These are phyloP conservation scores for Blastobotrys americana DNA, from an alignment of 805 yeast genomes.

Conservation along the genomic window DNA sequence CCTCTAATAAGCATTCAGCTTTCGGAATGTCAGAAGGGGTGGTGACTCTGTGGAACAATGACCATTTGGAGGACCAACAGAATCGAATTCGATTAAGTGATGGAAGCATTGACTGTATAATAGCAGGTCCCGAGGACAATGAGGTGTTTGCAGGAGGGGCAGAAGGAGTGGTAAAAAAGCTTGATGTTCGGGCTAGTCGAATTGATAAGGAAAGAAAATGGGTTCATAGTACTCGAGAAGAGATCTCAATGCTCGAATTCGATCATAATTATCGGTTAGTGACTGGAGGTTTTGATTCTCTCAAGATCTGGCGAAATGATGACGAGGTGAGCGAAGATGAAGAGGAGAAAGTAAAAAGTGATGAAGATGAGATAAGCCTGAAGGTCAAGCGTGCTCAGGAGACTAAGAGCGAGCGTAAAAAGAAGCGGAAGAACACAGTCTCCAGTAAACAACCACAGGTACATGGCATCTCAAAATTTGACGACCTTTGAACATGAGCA, in stretches of 20 bases:
- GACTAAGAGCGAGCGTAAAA: conserved; percentile 13
- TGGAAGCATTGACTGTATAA: conserved; percentile 20
- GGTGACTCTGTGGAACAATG: conserved; percentile 78
- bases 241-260: conserved; percentile 68
- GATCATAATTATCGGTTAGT: conserved; percentile 75
- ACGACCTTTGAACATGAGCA: conserved; percentile 9
- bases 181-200: conserved; percentile 58
- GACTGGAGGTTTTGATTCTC: conserved; percentile 74
- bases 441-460: conserved; percentile 7
- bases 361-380: conserved; percentile 11
- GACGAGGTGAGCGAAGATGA: conserved; percentile 8
- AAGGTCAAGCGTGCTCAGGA: conserved; percentile 1
- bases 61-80: conserved; percentile 57
- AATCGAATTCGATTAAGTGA: conserved; percentile 58
- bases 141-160: conserved; percentile 22
- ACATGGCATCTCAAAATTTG: conserved; percentile 21
- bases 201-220: conserved; percentile 39
- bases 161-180: conserved; percentile 48
- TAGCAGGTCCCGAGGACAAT: conserved; percentile 20
- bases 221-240: conserved; percentile 32
- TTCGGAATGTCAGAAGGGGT: conserved; percentile 92
- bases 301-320: conserved; percentile 60
- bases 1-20: conserved; percentile 54
- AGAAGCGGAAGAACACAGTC: conserved; percentile 13
- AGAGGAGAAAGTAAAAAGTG: conserved; percentile 16